Conservation (phyloP, 225 moss, liverwort and hornwort genomes). For the Bryum argenteum region DNA sequence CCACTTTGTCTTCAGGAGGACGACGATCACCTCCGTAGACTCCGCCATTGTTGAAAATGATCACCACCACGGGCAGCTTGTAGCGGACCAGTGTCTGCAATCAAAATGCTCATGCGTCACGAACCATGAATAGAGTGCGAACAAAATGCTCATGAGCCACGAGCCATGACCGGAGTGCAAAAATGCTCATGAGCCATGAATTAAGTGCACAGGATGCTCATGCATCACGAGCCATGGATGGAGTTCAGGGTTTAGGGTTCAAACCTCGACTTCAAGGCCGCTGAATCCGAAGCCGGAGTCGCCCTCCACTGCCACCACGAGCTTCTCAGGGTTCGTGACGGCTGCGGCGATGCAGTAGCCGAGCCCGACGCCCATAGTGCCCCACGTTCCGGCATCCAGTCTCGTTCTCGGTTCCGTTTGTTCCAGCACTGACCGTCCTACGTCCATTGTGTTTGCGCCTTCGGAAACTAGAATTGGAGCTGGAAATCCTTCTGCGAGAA, state of each 20-base stretch:
- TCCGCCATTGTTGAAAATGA: constrained; percentile 97
- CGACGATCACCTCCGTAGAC: constrained; percentile 98
- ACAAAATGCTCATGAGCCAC: too few species aligned
- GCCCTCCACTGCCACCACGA: constrained; percentile 95
- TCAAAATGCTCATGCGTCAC: neutral
- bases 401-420: constrained; percentile 91
- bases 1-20: constrained; percentile 67
- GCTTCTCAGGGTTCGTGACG: constrained; percentile 77
- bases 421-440: constrained; percentile 81
- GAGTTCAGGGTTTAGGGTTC: neutral
- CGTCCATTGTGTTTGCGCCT: constrained; percentile 98
- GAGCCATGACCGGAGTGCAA: too few species aligned
- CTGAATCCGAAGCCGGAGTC: constrained; percentile 99
- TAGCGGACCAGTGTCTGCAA: constrained; percentile 95
- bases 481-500: constrained; percentile 77
- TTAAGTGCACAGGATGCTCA: too few species aligned
- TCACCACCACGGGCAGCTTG: constrained; percentile 86
- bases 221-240: neutral
- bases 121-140: neutral
- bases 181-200: too few species aligned
- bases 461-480: constrained; percentile 95
- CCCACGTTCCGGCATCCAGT: constrained; percentile 98
- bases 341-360: constrained; percentile 94
- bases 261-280: constrained; percentile 97
- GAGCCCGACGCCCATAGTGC: constrained; percentile 97